phyloP scores from a whole-genome alignment of 345 rosid species.

The Cardiospermum halicacabum region DNA sequence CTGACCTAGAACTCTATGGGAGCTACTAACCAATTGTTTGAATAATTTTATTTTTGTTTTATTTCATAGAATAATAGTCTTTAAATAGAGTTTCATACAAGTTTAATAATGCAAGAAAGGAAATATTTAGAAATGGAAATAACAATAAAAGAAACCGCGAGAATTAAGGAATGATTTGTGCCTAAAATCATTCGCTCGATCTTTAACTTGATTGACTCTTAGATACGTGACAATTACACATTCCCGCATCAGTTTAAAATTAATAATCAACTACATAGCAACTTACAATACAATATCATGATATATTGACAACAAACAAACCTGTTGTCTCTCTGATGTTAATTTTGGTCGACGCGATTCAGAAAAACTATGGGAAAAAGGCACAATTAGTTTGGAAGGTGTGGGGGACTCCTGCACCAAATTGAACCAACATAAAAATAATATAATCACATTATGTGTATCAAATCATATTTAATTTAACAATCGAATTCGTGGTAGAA shows the following conservation, averaged over 20 bases:
- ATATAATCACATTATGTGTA: too few relatives aligned
- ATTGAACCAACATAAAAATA: constrained; percentile 11
- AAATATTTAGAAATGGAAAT: too few relatives aligned
- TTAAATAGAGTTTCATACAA: too few relatives aligned
- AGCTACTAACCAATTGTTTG: too few relatives aligned
- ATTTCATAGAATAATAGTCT: too few relatives aligned
- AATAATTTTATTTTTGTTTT: too few relatives aligned
- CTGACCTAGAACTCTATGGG: too few relatives aligned
- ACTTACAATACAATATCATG: not conserved
- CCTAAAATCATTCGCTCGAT: too few relatives aligned
- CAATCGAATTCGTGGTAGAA: not conserved
- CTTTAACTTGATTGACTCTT: too few relatives aligned
- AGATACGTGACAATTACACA: not conserved
- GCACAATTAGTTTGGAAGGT: constrained; percentile 67
- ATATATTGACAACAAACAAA: constrained; percentile 19
- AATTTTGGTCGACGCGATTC: constrained; percentile 77
- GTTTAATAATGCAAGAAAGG: too few relatives aligned
- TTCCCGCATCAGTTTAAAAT: not conserved
- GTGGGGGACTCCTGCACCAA: constrained; percentile 79
- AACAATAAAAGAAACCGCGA: too few relatives aligned
- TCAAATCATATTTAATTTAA: not conserved
- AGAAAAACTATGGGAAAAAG: constrained; percentile 66
- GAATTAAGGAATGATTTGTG: too few relatives aligned
- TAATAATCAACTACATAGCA: not conserved
- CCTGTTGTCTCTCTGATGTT: constrained; percentile 84